A percentile compares a stretch with the other conserved stretches of the same genome.
phyloP scores from a whole-genome alignment of 129 eudicot genomes.

The Oenanthe sinensis region DNA sequence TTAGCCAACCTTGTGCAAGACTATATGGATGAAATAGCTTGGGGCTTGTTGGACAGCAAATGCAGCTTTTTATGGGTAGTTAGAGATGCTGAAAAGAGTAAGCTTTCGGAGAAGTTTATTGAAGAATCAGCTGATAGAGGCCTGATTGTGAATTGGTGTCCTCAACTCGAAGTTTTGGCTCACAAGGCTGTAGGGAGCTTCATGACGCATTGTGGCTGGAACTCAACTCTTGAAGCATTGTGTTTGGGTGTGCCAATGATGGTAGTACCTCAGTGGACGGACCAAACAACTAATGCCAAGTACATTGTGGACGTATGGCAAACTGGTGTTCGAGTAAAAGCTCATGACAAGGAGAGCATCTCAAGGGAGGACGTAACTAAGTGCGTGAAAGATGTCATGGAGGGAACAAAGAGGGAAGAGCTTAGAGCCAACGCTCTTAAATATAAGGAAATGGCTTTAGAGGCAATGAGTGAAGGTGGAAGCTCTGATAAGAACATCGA shows the following conservation, averaged over 20 bases:
- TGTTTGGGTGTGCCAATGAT: slow-evolving; percentile 10
- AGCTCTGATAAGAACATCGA: slow-evolving; percentile 24
- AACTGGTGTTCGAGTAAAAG: slow-evolving; percentile 7
- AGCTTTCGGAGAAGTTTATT: slow-evolving; percentile 31
- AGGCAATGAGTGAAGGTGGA: slow-evolving; percentile 24
- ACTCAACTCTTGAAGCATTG: slow-evolving; percentile 13
- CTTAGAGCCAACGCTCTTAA: slow-evolving; percentile 11
- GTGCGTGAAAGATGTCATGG: slow-evolving; percentile 7
- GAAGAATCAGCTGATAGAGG: slow-evolving; percentile 26
- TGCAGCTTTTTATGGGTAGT: slow-evolving; percentile 26
- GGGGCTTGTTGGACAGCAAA: slow-evolving; percentile 26
- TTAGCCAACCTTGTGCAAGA: slow-evolving; percentile 17
- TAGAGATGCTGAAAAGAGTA: slow-evolving; percentile 33
- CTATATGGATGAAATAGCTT: slow-evolving; percentile 53
- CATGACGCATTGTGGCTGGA: slow-evolving; percentile 13
- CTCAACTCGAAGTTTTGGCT: slow-evolving; percentile 10
- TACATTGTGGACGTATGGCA: slow-evolving; percentile 4
- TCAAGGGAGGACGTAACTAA: neutral
- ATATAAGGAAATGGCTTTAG: slow-evolving; percentile 1
- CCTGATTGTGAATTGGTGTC: slow-evolving; percentile 7
- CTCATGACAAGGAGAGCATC: slow-evolving; percentile 2
- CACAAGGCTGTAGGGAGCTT: slow-evolving; percentile 13
- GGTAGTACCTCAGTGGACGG: slow-evolving; percentile 11
- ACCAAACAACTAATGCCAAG: slow-evolving; percentile 5
- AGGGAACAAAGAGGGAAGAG: slow-evolving; percentile 5